phyloP scores from a whole-genome alignment of 2,329 filamentous ascomycete species.

The Nannizziopsis barbatae region DNA sequence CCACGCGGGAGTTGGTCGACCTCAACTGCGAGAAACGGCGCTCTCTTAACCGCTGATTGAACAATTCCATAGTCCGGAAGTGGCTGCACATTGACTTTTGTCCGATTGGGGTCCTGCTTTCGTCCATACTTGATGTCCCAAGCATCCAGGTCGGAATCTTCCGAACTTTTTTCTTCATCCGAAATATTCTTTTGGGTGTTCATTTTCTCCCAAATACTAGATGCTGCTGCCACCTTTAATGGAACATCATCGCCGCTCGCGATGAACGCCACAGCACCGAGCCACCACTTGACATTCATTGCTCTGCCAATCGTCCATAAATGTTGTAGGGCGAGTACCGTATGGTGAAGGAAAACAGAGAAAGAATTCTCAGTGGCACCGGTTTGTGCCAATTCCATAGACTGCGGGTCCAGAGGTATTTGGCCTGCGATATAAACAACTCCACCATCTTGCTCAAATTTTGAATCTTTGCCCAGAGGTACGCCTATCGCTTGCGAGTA shows the following conservation, averaged over 20 bases:
- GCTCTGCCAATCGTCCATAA: slow-evolving; percentile 70
- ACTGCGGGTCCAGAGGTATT: slow-evolving; percentile 72
- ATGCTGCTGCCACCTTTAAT: slow-evolving; percentile 30
- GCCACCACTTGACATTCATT: slow-evolving; percentile 63
- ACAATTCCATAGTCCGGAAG: slow-evolving; percentile 23
- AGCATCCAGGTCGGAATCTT: slow-evolving; percentile 37
- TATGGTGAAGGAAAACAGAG: slow-evolving; percentile 45
- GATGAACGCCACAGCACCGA: slow-evolving; percentile 64
- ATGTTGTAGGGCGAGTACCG: slow-evolving; percentile 71
- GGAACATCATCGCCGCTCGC: slow-evolving; percentile 32
- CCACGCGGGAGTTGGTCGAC: slow-evolving; percentile 64
- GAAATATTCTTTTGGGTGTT: slow-evolving; percentile 19
- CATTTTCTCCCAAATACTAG: slow-evolving; percentile 37
- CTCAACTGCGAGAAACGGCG: slow-evolving; percentile 64
- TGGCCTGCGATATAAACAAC: slow-evolving; percentile 71
- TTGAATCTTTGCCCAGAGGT: slow-evolving; percentile 28
- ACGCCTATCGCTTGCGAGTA: slow-evolving; percentile 78
- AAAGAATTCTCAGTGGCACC: slow-evolving; percentile 14
- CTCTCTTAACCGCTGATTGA: slow-evolving; percentile 29
- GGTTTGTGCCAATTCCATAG: slow-evolving; percentile 48
- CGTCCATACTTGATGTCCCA: slow-evolving; percentile 47
- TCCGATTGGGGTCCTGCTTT: slow-evolving; percentile 35
- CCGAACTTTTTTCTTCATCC: slow-evolving; percentile 35
- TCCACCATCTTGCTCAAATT: slow-evolving; percentile 15
- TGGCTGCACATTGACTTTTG: slow-evolving; percentile 17